Evolutionary conservation across 768 basidiomycete species (phyloP).

Genomic region (Leccinum subgranulosum): DNA sequence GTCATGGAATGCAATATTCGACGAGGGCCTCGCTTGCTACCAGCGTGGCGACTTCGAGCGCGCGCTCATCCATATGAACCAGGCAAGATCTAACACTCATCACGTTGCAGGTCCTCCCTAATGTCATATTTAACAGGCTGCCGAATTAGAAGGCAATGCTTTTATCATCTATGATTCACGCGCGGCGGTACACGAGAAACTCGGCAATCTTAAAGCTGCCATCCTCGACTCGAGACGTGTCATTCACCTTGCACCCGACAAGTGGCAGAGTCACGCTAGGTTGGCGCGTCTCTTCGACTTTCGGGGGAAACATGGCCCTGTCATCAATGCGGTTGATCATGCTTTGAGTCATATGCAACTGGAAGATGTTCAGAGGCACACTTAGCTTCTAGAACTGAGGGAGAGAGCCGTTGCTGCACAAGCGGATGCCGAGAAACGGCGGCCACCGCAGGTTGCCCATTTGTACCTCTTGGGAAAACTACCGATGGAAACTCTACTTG

Average conservation of each 20-base stretch:
- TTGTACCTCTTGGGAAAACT: constrained; percentile 56
- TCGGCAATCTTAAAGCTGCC: constrained; percentile 60
- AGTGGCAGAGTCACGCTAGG: constrained; percentile 76
- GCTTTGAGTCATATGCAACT: constrained; percentile 51
- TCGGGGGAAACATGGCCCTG: constrained; percentile 46
- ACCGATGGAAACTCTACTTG: constrained; percentile 63
- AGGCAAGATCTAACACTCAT: constrained; percentile 31
- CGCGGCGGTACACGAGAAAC: constrained; percentile 65
- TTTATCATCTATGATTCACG: constrained; percentile 69
- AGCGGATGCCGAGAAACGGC: constrained; percentile 20
- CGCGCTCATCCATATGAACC: constrained; percentile 47
- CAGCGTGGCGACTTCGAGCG: constrained; percentile 39
- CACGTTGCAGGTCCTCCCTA: neutral
- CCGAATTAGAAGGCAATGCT: constrained; percentile 40
- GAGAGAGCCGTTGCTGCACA: constrained; percentile 32
- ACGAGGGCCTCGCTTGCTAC: constrained; percentile 42
- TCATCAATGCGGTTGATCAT: constrained; percentile 56
- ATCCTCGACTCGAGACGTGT: constrained; percentile 65
- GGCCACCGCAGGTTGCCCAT: constrained; percentile 17
- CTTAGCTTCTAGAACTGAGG: constrained; percentile 45
- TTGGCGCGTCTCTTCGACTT: constrained; percentile 64
- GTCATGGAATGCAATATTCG: constrained; percentile 45
- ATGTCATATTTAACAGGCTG: constrained; percentile 40
- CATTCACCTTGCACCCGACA: constrained; percentile 64
- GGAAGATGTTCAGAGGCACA: constrained; percentile 43